Evolutionary conservation across 2,329 filamentous ascomycete species (phyloP).

Genomic region (Gliomastix tumulicola): DNA sequence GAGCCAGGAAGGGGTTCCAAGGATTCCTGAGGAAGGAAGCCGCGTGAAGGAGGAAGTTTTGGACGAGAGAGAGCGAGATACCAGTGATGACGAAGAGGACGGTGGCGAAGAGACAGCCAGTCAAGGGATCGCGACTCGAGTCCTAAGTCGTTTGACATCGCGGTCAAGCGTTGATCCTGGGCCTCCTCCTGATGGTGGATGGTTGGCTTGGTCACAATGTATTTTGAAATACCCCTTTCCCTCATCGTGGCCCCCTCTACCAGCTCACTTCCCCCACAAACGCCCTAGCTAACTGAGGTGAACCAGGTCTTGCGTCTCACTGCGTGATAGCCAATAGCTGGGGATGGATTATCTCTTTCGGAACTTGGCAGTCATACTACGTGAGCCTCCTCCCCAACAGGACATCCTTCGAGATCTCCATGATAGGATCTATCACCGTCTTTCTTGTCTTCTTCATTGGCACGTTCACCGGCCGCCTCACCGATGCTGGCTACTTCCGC

Average conservation of each 20-base stretch:
- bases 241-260: no score
- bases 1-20: no score
- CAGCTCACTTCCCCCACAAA: not conserved
- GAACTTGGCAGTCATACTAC: constrained; percentile 50
- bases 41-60: no score
- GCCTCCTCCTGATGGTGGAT: constrained; percentile 44
- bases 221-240: no score
- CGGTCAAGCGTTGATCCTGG: constrained; percentile 31
- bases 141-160: constrained; percentile 32
- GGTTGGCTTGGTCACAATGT: constrained; percentile 38
- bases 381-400: constrained; percentile 25
- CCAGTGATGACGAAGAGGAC: constrained; percentile 3
- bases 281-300: not conserved
- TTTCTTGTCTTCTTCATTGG: constrained; percentile 50
- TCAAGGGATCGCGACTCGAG: constrained; percentile 19
- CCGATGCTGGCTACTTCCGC: constrained; percentile 47
- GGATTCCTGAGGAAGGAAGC: no score
- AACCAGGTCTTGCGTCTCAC: constrained; percentile 1
- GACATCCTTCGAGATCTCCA: constrained; percentile 33
- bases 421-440: constrained; percentile 48
- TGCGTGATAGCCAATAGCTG: constrained; percentile 8
- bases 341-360: constrained; percentile 49
- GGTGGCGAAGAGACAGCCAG: constrained; percentile 7
- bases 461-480: constrained; percentile 43
- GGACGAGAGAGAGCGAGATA: no score